These are phyloP conservation scores for Triglochin maritima DNA, from an alignment of 106 monocot genomes.

Conservation along the genomic window DNA sequence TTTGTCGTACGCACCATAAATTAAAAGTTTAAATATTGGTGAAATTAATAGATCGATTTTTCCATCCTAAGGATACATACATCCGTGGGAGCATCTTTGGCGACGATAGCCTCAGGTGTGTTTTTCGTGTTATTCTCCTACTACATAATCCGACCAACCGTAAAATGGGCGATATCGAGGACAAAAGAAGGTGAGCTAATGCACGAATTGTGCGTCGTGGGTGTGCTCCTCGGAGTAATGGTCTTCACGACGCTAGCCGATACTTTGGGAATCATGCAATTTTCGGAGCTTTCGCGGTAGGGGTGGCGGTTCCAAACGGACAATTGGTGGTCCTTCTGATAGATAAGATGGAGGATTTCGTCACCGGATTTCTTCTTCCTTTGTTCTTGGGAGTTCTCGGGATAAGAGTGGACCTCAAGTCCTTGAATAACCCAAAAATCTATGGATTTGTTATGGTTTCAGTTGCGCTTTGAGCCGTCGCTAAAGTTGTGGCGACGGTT, in stretches of 20 bases:
- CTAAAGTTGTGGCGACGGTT: constrained; percentile 20
- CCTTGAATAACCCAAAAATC: not conserved
- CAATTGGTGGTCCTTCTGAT: constrained; percentile 34
- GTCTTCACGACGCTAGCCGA: constrained; percentile 24
- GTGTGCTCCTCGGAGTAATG: constrained; percentile 34
- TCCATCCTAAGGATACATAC: too few species aligned
- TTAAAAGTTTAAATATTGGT: too few species aligned
- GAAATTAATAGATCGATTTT: too few species aligned
- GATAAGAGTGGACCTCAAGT: constrained; percentile 22
- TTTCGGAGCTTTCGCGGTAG: constrained; percentile 46
- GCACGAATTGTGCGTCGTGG: constrained; percentile 14
- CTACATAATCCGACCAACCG: constrained; percentile 14
- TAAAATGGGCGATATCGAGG: constrained; percentile 18
- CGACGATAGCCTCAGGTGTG: constrained; percentile 17
- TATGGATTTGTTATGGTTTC: constrained; percentile 16
- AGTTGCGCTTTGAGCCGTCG: constrained; percentile 6
- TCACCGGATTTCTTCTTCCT: constrained; percentile 41
- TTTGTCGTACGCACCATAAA: too few species aligned
- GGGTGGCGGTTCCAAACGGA: constrained; percentile 34
- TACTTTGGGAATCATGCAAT: constrained; percentile 31
- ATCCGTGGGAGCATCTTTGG: constrained; percentile 6
- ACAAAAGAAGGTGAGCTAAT: constrained; percentile 45
- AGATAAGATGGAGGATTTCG: constrained; percentile 59
- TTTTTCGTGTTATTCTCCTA: constrained; percentile 17
- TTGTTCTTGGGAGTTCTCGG: constrained; percentile 59